Percentiles rank a stretch among this genome's conserved stretches.
Conservation (phyloP, 768 basidiomycete genomes). For the Calvatia gigantea region DNA sequence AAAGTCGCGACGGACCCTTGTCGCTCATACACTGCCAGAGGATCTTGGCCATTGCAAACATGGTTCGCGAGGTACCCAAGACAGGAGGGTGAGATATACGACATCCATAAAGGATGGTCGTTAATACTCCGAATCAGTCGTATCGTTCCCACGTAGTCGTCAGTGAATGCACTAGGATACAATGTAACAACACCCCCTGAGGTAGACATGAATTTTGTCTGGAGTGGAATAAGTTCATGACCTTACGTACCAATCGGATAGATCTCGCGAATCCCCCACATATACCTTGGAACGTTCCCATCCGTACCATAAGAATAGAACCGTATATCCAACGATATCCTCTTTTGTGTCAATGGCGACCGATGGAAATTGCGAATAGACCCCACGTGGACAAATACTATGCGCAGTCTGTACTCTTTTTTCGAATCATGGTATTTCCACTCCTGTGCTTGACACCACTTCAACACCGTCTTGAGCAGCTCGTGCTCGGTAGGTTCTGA, state of each 20-base stretch:
- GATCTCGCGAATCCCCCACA: conserved; percentile 65
- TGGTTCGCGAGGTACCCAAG: conserved; percentile 48
- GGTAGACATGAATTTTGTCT: neutral
- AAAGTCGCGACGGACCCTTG: conserved; percentile 20
- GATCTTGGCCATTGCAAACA: conserved; percentile 34
- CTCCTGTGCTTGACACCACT: conserved; percentile 8
- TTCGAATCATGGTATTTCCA: conserved; percentile 2
- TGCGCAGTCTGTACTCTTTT: conserved; percentile 19
- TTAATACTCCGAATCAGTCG: conserved; percentile 47
- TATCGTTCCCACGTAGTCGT: conserved; percentile 46
- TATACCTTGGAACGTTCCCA: conserved; percentile 40
- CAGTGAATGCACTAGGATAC: conserved; percentile 54
- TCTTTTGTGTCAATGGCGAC: conserved; percentile 45
- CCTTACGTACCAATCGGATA: conserved; percentile 57
- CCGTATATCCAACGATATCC: conserved; percentile 43
- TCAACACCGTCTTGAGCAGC: conserved; percentile 16
- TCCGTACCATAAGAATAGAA: conserved; percentile 73
- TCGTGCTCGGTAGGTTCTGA: conserved; percentile 38
- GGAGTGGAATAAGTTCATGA: neutral
- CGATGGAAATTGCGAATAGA: conserved; percentile 46
- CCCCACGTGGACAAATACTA: conserved; percentile 67
- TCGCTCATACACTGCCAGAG: conserved; percentile 37
- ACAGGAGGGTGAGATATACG: conserved; percentile 63
- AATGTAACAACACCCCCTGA: conserved; percentile 75
- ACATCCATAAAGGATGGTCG: conserved; percentile 65